Conservation (phyloP, 257 asterid genomes). For the Scutellaria barbata region DNA sequence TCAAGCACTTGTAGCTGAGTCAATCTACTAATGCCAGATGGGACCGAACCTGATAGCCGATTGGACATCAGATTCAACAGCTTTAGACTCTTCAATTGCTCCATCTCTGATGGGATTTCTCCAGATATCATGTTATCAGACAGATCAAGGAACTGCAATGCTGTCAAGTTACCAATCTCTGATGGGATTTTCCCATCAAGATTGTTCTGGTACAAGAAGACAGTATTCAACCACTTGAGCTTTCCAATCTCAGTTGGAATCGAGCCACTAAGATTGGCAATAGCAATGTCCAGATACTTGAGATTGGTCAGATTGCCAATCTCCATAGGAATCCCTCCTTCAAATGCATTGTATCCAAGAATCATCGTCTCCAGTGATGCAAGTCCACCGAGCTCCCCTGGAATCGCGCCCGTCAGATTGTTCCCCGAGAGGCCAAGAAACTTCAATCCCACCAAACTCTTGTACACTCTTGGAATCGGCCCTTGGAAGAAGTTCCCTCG, state of each 20-base stretch:
- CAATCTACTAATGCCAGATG: constrained; percentile 37
- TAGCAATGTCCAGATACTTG: constrained; percentile 46
- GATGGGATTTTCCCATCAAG: constrained; percentile 42
- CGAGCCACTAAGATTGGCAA: constrained; percentile 42
- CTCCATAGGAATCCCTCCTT: constrained; percentile 45
- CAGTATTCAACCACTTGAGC: constrained; percentile 32
- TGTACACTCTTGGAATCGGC: constrained; percentile 59
- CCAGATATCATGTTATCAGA: constrained; percentile 51
- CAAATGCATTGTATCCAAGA: constrained; percentile 46
- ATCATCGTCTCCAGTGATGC: constrained; percentile 40
- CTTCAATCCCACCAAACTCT: constrained; percentile 52
- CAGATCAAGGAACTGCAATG: constrained; percentile 42
- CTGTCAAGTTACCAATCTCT: constrained; percentile 36
- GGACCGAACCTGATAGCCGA: constrained; percentile 42
- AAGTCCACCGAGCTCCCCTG: constrained; percentile 43
- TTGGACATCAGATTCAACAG: constrained; percentile 50
- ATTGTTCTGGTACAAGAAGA: constrained; percentile 48
- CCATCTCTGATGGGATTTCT: constrained; percentile 42
- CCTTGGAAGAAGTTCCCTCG: constrained; percentile 80
- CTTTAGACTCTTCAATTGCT: constrained; percentile 36
- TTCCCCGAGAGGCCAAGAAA: constrained; percentile 79
- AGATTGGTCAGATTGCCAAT: constrained; percentile 44
- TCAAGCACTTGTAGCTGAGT: constrained; percentile 38
- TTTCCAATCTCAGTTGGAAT: constrained; percentile 45
- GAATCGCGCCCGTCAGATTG: constrained; percentile 42